Evolutionary conservation across 73 alveolate species (phyloP).

Genomic region (Uronychia setigera): DNA sequence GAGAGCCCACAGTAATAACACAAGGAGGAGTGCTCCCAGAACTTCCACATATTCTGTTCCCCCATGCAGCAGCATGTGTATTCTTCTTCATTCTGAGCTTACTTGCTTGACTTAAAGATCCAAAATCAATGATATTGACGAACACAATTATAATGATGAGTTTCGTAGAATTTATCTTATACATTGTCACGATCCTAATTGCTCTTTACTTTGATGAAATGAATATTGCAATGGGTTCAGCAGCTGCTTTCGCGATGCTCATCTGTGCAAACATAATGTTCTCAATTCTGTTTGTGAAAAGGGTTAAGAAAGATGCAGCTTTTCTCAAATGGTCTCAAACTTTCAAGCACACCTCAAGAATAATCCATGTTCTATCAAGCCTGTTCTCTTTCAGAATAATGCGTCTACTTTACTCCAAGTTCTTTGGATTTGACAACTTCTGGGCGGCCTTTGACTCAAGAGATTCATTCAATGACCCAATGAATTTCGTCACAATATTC

Average conservation of each 20-base stretch:
- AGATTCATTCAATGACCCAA: not conserved
- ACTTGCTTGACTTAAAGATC: not conserved
- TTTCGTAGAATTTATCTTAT: conserved; percentile 26
- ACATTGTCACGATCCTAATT: not conserved
- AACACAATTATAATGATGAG: conserved; percentile 32
- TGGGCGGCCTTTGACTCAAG: conserved; percentile 2
- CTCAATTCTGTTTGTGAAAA: not conserved
- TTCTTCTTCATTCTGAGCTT: conserved; percentile 3
- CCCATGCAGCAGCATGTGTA: conserved; percentile 11
- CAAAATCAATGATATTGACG: conserved; percentile 18
- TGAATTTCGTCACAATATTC: conserved; percentile 11
- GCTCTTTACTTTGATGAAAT: conserved; percentile 5
- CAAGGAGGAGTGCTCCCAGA: not conserved
- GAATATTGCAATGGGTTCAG: not conserved
- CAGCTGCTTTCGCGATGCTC: not conserved
- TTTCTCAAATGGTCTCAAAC: conserved; percentile 29
- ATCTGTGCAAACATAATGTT: conserved; percentile 9
- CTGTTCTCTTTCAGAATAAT: conserved; percentile 18
- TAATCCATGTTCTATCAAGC: not conserved
- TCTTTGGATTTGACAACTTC: conserved; percentile 16
- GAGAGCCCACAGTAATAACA: not conserved
- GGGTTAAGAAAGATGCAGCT: conserved; percentile 22
- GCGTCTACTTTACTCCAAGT: conserved; percentile 25
- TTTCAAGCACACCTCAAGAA: conserved; percentile 7
- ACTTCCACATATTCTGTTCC: conserved; percentile 20